Evolutionary conservation across 2,329 filamentous ascomycete genomes (phyloP).

Genomic region (Phialocephala subalpina): DNA sequence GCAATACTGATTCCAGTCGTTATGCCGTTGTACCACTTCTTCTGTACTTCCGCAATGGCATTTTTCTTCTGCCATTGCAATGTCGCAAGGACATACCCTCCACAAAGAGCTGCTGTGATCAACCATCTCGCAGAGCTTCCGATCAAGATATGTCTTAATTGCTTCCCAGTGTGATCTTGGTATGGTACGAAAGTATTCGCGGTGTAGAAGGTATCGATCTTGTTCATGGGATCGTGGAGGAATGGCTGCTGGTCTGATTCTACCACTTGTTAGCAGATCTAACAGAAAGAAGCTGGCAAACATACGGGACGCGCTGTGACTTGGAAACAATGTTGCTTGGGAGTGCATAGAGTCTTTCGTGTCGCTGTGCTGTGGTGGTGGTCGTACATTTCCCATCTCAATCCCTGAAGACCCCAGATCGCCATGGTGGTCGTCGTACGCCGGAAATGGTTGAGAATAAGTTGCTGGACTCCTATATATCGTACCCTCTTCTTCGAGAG

Average conservation of each 20-base stretch:
- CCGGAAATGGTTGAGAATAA: constrained; percentile 25
- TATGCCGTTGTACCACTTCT: constrained; percentile 53
- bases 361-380: constrained; percentile 12
- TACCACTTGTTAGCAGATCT: not conserved
- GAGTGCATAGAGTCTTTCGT: constrained; percentile 24
- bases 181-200: constrained; percentile 27
- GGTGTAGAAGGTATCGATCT: constrained; percentile 33
- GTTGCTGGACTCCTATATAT: constrained; percentile 25
- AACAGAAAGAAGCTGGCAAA: not conserved
- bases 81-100: constrained; percentile 33
- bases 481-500: constrained; percentile 23
- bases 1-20: constrained; percentile 53
- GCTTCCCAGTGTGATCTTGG: constrained; percentile 37
- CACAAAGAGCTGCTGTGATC: constrained; percentile 37
- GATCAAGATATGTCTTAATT: constrained; percentile 38
- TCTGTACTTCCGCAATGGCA: constrained; percentile 46
- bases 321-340: constrained; percentile 26
- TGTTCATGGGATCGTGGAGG: constrained; percentile 34
- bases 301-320: constrained; percentile 8
- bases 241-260: constrained; percentile 32
- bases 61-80: constrained; percentile 30
- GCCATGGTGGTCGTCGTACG: constrained; percentile 23
- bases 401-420: constrained; percentile 29
- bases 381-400: constrained; percentile 27
- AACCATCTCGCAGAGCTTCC: constrained; percentile 33